Evolutionary conservation across 257 asterid species (phyloP), one percentile per base, ranked within the genome.

Genomic region (Capsicum rhomboideum): DNA sequence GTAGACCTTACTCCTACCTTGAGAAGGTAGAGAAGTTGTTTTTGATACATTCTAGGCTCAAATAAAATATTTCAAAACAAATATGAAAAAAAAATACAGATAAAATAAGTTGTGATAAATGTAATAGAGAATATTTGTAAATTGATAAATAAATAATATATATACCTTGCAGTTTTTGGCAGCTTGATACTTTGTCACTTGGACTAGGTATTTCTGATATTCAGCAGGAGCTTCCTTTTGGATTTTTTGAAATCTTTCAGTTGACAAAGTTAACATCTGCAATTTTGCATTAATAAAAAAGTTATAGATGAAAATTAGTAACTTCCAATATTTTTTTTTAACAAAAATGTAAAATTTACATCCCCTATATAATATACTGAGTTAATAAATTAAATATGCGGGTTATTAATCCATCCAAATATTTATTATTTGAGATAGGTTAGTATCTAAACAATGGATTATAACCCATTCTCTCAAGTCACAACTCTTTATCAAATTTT

Each of bases 101-200:
- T 63, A 8, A 13, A 26, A 63, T 0, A 61, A 61, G 0, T 12
- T 4, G 11, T 8, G 69, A 61, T 23, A 23, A 61, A 23, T 1
- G 10, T 58, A 2, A 8, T 18, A 6, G 2, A 3, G 20, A 58
- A 10, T 20, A 3, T 11, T 12, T 21, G 1, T 8, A 46, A 46
- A 0, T 13, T 20, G 20, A n/a, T 42, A n/a, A 42, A 49, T 75
- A 14, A 49, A 40, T 37, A 20, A 40, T 10, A 37, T 6, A 37
- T 63, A 18, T 31, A 94, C 99, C 95, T 96, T 94, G 64, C 99
- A 96, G 79, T 91, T 86, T 86, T 89, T 93, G 75, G 97, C 99
- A 54, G 97, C 97, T 84, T 93, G 94, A 84, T 96, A 94, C 90
- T 93, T 94, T 0, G 98, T 94, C 49, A 96, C 93, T 71, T 94